Evolutionary conservation across 371 early-diverging fungal species (phyloP), one percentile per base, ranked within the genome.

Genomic region (Batkoa obscura): DNA sequence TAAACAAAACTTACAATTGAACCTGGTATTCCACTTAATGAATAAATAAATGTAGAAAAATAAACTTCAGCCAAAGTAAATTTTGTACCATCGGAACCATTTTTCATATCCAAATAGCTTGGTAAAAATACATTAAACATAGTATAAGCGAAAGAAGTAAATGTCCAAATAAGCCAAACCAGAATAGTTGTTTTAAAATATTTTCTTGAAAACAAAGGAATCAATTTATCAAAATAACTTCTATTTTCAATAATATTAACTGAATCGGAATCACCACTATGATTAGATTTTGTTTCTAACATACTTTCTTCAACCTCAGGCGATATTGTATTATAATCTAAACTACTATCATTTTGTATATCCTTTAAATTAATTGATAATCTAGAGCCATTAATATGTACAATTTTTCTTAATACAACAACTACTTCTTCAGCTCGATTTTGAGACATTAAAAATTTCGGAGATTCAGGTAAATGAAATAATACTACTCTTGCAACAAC

Each of bases 91-190:
- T 66, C 70, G 23, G 60, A 61, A 31, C 68, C 68, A 5, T 70
- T 69, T 48, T 74, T 72, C 13, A 72, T 69, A 55, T 83, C 79
- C 31, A 88, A 67, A 48, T 78, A 79, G 57, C 84, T 81, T 10
- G 86, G 85, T 10, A 85, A 60, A 59, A 86, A 88, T 12, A 83
- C 86, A 62, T 86, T 87, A 64, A 86, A 87, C 72, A 85, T 84
- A n/a, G 83, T 85, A 62, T 78, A 90, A 0, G 84, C 86, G 58
- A 83, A 62, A 0, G 86, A 74, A 0, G 85, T 80, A 32, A 86
- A 62, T 0, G 76, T 72, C 90, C 90, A 88, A 38, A 87, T 84
- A n/a, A 65, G 45, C 81, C 84, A 86, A 6, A 86, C 72, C 42
- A 86, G 59, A 0, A 81, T 34, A 1, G 87, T 84, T 2, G 83